Evolutionary conservation across 768 basidiomycete species (phyloP).

Genomic region (Mycena pura): DNA sequence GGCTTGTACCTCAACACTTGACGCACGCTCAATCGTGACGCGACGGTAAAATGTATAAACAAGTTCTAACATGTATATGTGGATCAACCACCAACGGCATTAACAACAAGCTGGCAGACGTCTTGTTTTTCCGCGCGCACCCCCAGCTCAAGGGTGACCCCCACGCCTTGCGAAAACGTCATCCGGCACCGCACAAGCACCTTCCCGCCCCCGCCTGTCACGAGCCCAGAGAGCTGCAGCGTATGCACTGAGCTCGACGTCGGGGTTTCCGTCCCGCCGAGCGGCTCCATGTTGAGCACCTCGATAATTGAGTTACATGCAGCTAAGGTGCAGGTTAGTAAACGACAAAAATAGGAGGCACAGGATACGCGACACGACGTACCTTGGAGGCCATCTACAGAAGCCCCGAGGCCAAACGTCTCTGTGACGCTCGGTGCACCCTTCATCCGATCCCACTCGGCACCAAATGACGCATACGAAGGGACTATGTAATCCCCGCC

Average conservation of each 20-base stretch:
- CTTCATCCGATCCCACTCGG: slow-evolving; percentile 94
- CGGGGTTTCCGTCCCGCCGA: slow-evolving; percentile 89
- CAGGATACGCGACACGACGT: slow-evolving; percentile 33
- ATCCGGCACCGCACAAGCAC: slow-evolving; percentile 93
- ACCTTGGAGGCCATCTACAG: slow-evolving; percentile 96
- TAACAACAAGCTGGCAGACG: slow-evolving; percentile 85
- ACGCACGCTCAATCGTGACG: no score
- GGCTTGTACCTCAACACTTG: no score
- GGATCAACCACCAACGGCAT: slow-evolving; percentile 79
- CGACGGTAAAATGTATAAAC: not conserved
- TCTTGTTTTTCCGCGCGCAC: slow-evolving; percentile 92
- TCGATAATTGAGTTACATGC: slow-evolving; percentile 97
- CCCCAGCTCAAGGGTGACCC: slow-evolving; percentile 90
- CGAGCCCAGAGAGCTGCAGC: slow-evolving; percentile 89
- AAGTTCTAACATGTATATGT: not conserved
- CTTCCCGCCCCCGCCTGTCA: slow-evolving; percentile 94
- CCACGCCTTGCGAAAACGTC: slow-evolving; percentile 89
- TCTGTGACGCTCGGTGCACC: slow-evolving; percentile 83
- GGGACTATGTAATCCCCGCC: slow-evolving; percentile 95
- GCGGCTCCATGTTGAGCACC: slow-evolving; percentile 94
- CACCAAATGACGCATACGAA: slow-evolving; percentile 89
- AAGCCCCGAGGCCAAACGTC: slow-evolving; percentile 85
- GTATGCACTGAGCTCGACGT: slow-evolving; percentile 89
- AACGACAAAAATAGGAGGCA: slow-evolving; percentile 12
- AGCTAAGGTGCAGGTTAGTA: slow-evolving; percentile 54